Conservation (phyloP, 2,329 filamentous ascomycete genomes). For the Fusarium irregulare region DNA sequence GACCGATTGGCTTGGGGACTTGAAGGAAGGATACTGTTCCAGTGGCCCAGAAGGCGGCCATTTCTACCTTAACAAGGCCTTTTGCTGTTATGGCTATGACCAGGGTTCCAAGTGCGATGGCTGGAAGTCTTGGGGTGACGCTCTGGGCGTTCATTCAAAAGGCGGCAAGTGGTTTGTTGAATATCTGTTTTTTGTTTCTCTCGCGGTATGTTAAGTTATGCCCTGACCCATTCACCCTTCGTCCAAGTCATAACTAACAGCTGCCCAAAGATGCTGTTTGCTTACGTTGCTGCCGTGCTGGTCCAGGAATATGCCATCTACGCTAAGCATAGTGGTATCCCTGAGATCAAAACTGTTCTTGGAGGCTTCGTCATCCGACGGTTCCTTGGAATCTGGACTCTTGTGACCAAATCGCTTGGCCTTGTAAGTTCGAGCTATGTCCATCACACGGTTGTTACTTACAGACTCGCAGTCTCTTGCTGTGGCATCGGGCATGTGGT, state of each 20-base stretch:
- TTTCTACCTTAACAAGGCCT: slow-evolving; percentile 91
- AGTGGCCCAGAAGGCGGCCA: slow-evolving; percentile 78
- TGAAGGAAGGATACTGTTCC: slow-evolving; percentile 90
- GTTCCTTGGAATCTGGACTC: slow-evolving; percentile 88
- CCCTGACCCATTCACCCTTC: too few relatives aligned
- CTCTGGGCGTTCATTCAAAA: slow-evolving; percentile 72
- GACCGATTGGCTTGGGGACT: slow-evolving; percentile 91
- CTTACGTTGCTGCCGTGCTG: slow-evolving; percentile 79
- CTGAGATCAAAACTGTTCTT: slow-evolving; percentile 96
- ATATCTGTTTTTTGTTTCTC: slow-evolving; percentile 87
- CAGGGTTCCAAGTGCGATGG: slow-evolving; percentile 83
- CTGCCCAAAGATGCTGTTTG: slow-evolving; percentile 74
- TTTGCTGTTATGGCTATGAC: slow-evolving; percentile 94
- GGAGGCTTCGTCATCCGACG: slow-evolving; percentile 92
- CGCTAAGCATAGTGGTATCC: slow-evolving; percentile 94
- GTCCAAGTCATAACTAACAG: slow-evolving; percentile 31
- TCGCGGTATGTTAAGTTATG: slow-evolving; percentile 71
- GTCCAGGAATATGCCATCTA: slow-evolving; percentile 87
- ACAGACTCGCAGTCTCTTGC: slow-evolving; percentile 76
- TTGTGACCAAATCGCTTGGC: slow-evolving; percentile 89
- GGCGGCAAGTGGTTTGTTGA: slow-evolving; percentile 84
- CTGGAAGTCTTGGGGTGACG: slow-evolving; percentile 87
- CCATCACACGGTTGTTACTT: slow-evolving; percentile 25
- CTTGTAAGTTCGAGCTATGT: slow-evolving; percentile 65
- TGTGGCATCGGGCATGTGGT: slow-evolving; percentile 94